Evolutionary conservation across 352 stramenopile genomes (phyloP).

Genomic region (Phytophthora pisi): DNA sequence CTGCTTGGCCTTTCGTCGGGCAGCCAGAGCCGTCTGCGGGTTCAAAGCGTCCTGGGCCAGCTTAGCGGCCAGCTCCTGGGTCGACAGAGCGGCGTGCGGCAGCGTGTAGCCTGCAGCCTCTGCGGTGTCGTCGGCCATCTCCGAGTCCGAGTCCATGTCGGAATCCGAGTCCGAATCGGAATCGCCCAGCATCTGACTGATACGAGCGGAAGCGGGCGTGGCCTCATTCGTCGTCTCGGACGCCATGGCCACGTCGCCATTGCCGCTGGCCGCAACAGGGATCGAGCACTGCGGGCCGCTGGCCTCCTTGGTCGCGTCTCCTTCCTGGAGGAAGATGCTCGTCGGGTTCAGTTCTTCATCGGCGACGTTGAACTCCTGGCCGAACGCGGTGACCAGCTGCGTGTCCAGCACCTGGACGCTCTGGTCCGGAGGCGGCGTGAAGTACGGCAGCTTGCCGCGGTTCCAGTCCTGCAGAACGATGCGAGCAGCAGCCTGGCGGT

Average conservation of each 20-base stretch:
- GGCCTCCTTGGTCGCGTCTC: constrained; percentile 16
- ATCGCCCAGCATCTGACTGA: constrained; percentile 50
- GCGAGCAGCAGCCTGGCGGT: constrained; percentile 93
- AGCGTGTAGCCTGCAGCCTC: constrained; percentile 16
- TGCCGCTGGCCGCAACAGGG: constrained; percentile 28
- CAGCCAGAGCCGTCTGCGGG: constrained; percentile 56
- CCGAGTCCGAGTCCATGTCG: constrained; percentile 57
- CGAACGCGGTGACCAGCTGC: constrained; percentile 65
- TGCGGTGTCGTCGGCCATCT: constrained; percentile 45
- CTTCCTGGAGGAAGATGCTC: constrained; percentile 65
- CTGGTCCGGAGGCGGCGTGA: constrained; percentile 76
- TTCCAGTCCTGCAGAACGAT: constrained; percentile 94
- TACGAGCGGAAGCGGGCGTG: constrained; percentile 32
- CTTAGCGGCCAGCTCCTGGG: constrained; percentile 57
- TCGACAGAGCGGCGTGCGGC: constrained; percentile 28
- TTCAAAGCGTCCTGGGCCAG: constrained; percentile 64
- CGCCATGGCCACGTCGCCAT: constrained; percentile 20
- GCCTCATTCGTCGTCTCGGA: constrained; percentile 22
- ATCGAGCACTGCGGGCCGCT: constrained; percentile 58
- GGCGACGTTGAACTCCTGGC: constrained; percentile 66
- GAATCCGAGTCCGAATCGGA: constrained; percentile 65
- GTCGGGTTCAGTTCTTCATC: constrained; percentile 74
- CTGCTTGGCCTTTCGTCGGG: constrained; percentile 71
- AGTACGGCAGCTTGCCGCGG: constrained; percentile 90
- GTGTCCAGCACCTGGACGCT: constrained; percentile 73